Conservation (phyloP, 176 grass and related monocot genomes). For the Juncus inflexus region DNA sequence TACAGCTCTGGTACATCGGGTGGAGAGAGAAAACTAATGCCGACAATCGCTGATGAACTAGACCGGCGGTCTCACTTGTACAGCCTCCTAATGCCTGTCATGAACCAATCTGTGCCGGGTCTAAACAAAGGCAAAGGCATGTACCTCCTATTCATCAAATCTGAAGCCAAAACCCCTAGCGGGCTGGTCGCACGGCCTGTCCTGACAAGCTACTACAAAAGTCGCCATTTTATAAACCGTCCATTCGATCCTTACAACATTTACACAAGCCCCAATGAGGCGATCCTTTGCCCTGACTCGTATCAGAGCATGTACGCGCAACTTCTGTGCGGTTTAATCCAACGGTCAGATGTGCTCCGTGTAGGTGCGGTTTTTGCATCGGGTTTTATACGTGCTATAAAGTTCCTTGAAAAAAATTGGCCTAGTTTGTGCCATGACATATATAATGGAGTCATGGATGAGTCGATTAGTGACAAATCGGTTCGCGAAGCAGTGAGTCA, state of each 20-base stretch:
- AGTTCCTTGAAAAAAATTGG: conserved; percentile 93
- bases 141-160: conserved; percentile 90
- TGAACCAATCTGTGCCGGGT: conserved; percentile 64
- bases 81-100: conserved; percentile 88
- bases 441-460: conserved; percentile 55
- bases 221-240: conserved; percentile 71
- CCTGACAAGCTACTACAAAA: conserved; percentile 89
- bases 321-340: conserved; percentile 83
- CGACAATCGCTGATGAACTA: conserved; percentile 79
- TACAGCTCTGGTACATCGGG: conserved; percentile 89
- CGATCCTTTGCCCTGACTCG: conserved; percentile 79
- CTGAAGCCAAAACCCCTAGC: conserved; percentile 74
- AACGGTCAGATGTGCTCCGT: conserved; percentile 71
- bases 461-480: conserved; percentile 55
- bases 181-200: conserved; percentile 77
- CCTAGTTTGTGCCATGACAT: conserved; percentile 68
- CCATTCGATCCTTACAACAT: conserved; percentile 75
- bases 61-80: conserved; percentile 69
- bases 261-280: conserved; percentile 81
- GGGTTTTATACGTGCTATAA: conserved; percentile 84
- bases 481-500: conserved; percentile 55
- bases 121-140: conserved; percentile 90
- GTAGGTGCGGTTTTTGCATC: conserved; percentile 90
- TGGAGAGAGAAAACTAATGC: conserved; percentile 94
- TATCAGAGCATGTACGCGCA: conserved; percentile 98